Conservation (phyloP, 2,329 filamentous ascomycete genomes). For the Tetracladium maxilliforme region DNA sequence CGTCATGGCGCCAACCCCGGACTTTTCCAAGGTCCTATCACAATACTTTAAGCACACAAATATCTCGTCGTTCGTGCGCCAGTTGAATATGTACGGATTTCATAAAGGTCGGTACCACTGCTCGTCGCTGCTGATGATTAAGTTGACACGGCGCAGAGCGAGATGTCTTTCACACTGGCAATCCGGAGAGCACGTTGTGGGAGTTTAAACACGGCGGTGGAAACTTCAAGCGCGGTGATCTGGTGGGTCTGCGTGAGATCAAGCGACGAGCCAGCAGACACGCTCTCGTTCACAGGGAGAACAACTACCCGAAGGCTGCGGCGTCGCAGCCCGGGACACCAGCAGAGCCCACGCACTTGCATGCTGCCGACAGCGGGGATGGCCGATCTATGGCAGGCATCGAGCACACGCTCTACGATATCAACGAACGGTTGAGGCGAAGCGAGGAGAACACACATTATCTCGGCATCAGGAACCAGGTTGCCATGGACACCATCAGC, state of each 20-base stretch:
- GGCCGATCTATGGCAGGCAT: conserved; percentile 57
- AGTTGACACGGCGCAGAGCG: conserved; percentile 48
- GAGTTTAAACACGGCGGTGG: conserved; percentile 98
- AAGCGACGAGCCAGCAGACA: conserved; percentile 89
- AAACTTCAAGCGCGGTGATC: conserved; percentile 89
- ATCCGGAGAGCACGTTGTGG: conserved; percentile 87
- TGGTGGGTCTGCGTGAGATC: conserved; percentile 85
- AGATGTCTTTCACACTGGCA: conserved; percentile 93
- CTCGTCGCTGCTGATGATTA: conserved; percentile 1
- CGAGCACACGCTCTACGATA: conserved; percentile 72
- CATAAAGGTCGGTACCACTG: conserved; percentile 64
- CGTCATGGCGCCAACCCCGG: conserved; percentile 93
- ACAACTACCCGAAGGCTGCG: conserved; percentile 58
- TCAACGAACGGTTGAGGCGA: conserved; percentile 60
- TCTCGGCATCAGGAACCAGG: conserved; percentile 68
- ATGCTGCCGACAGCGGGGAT: conserved; percentile 63
- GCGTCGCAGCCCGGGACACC: conserved; percentile 73
- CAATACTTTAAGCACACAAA: conserved; percentile 99
- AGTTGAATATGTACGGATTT: conserved; percentile 99
- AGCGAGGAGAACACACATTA: conserved; percentile 73
- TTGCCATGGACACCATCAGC: conserved; percentile 65
- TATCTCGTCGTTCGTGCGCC: conserved; percentile 93
- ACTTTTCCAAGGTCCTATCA: conserved; percentile 94
- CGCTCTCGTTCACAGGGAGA: conserved; percentile 82
- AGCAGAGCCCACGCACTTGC: conserved; percentile 59